phyloP scores from a whole-genome alignment of 176 grass and related monocot species.

The Zoysia japonica region DNA sequence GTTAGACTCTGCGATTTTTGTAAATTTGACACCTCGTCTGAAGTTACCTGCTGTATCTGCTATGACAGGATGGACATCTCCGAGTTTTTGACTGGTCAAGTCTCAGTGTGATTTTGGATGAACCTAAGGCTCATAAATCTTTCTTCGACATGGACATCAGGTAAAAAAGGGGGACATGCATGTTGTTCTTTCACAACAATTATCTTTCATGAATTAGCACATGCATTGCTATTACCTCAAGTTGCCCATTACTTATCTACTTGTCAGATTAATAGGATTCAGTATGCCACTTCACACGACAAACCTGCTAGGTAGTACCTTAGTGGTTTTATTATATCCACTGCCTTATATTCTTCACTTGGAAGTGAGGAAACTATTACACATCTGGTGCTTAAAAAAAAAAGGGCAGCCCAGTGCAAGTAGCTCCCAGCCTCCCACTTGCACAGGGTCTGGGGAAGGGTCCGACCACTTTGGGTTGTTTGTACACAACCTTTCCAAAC shows the following conservation, averaged over 20 bases:
- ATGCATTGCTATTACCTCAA: neutral
- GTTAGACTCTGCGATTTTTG: neutral
- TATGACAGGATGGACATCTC: slow-evolving; percentile 76
- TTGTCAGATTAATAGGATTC: slow-evolving; percentile 14
- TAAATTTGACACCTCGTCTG: neutral
- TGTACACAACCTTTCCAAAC: no score
- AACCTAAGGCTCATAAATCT: slow-evolving; percentile 95
- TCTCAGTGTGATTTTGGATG: slow-evolving; percentile 62
- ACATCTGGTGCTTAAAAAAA: neutral
- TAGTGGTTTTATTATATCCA: neutral
- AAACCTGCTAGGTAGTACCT: neutral
- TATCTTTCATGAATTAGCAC: neutral
- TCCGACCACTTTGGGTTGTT: no score
- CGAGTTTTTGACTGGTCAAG: slow-evolving; percentile 86
- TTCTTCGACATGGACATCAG: slow-evolving; percentile 96
- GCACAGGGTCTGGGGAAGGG: no score
- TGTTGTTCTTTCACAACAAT: neutral
- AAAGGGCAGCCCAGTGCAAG: no score
- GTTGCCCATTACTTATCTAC: neutral
- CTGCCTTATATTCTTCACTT: neutral
- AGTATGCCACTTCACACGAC: neutral
- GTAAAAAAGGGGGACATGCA: slow-evolving; percentile 27
- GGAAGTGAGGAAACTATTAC: neutral
- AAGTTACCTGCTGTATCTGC: slow-evolving; percentile 12
- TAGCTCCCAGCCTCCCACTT: no score